phyloP scores from a whole-genome alignment of 2,329 filamentous ascomycete species.

The Ascochyta lentis region DNA sequence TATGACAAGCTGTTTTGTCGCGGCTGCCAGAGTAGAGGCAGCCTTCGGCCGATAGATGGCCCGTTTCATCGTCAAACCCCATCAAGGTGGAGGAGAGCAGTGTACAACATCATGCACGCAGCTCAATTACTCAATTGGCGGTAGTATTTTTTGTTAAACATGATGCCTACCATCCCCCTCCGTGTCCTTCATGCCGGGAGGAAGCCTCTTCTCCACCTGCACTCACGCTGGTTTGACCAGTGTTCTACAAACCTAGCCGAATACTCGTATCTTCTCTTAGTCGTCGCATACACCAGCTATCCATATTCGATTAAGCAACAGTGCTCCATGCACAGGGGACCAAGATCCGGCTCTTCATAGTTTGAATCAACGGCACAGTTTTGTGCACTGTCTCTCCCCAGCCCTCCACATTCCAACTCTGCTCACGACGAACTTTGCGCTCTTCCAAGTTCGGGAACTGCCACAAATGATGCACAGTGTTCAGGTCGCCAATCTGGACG shows the following conservation, averaged over 20 bases:
- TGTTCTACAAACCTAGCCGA: not conserved
- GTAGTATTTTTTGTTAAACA: not conserved
- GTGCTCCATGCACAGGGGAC: constrained; percentile 97
- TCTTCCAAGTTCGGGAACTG: constrained; percentile 98
- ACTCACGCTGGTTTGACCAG: not conserved
- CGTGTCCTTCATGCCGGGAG: not conserved
- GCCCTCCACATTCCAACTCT: constrained; percentile 93
- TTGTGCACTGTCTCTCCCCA: constrained; percentile 99
- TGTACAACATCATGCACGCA: not conserved
- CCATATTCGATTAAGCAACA: constrained; percentile 66
- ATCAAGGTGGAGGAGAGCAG: not conserved
- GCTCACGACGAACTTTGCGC: constrained; percentile 84
- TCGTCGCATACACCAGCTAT: not conserved
- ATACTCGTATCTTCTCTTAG: too few relatives aligned
- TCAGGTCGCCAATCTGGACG: constrained; percentile 95
- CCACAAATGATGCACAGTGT: constrained; percentile 98
- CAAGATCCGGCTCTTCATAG: constrained; percentile 92
- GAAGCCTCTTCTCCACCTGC: not conserved
- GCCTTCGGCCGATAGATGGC: too few relatives aligned
- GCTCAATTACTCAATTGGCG: not conserved
- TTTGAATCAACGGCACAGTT: constrained; percentile 95
- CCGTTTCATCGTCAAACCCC: not conserved
- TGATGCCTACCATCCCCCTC: not conserved
- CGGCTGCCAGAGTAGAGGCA: too few relatives aligned
- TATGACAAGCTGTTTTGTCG: too few relatives aligned